Evolutionary conservation across 169 alveolate species (phyloP).

Genomic region (Plasmodium coatneyi): DNA sequence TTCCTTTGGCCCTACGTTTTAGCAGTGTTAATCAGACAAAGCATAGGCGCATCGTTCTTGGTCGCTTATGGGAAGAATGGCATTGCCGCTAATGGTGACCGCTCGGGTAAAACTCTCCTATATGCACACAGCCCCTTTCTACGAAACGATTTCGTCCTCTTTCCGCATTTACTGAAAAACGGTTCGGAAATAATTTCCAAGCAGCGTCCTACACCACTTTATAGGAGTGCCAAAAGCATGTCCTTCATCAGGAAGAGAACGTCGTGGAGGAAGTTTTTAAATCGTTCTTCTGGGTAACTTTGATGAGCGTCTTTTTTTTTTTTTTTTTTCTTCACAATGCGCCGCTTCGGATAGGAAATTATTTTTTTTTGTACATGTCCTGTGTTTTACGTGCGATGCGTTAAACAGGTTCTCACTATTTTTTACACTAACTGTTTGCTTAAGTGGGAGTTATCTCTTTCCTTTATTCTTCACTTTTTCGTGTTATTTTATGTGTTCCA

Average conservation of each 20-base stretch:
- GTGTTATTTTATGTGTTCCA: neutral
- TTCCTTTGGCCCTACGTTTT: neutral
- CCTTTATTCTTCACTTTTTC: neutral
- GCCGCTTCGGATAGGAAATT: neutral
- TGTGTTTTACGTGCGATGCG: neutral
- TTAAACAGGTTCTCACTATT: neutral
- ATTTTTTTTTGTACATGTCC: neutral
- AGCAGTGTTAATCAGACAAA: neutral
- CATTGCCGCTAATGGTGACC: neutral
- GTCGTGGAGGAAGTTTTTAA: neutral
- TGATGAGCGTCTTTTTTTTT: constrained; percentile 5
- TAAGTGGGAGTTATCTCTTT: neutral
- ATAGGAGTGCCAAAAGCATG: neutral
- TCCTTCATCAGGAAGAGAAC: neutral
- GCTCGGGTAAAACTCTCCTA: neutral
- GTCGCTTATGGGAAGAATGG: neutral
- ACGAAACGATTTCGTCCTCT: neutral
- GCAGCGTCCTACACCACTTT: neutral
- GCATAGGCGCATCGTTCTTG: neutral
- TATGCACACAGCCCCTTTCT: neutral
- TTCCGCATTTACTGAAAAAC: neutral
- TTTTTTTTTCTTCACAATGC: neutral
- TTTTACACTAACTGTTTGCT: neutral
- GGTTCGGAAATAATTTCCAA: neutral
- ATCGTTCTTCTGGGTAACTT: neutral